Evolutionary conservation across 169 alveolate species (phyloP).

Genomic region (Plasmodium coatneyi): DNA sequence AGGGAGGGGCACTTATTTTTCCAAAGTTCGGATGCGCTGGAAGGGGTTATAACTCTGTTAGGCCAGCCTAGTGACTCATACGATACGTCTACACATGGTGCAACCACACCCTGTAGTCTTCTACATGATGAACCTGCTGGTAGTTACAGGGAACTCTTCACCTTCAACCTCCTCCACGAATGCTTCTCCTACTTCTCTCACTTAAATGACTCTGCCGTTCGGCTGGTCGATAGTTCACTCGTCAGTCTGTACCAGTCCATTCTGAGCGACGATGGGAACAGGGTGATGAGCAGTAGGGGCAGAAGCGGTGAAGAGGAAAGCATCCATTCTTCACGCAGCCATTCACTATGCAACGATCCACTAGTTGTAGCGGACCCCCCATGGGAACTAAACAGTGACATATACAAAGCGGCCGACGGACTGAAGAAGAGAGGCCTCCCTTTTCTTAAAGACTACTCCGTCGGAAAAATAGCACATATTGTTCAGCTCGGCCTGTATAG

Average conservation of each 20-base stretch:
- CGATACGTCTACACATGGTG: not conserved
- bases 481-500: conserved; percentile 19
- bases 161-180: not conserved
- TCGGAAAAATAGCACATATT: conserved; percentile 42
- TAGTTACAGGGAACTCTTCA: not conserved
- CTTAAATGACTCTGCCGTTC: not conserved
- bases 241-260: not conserved
- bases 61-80: not conserved
- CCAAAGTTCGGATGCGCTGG: not conserved
- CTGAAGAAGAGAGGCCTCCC: conserved; percentile 1
- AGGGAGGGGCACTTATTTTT: conserved; percentile 10
- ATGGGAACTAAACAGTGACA: conserved; percentile 18
- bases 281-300: not conserved
- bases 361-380: too few species aligned
- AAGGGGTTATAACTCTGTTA: not conserved
- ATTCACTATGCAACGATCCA: not conserved
- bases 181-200: conserved; percentile 42
- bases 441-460: conserved; percentile 11
- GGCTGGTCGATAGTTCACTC: not conserved
- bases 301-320: not conserved
- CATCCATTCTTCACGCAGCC: not conserved
- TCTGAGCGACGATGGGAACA: not conserved
- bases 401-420: conserved; percentile 17
- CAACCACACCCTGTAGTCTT: not conserved
- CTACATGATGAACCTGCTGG: not conserved